Percentiles rank a stretch among this genome's conserved stretches.
phyloP scores from a whole-genome alignment of 352 stramenopile genomes.

The Phytophthora crassamura region DNA sequence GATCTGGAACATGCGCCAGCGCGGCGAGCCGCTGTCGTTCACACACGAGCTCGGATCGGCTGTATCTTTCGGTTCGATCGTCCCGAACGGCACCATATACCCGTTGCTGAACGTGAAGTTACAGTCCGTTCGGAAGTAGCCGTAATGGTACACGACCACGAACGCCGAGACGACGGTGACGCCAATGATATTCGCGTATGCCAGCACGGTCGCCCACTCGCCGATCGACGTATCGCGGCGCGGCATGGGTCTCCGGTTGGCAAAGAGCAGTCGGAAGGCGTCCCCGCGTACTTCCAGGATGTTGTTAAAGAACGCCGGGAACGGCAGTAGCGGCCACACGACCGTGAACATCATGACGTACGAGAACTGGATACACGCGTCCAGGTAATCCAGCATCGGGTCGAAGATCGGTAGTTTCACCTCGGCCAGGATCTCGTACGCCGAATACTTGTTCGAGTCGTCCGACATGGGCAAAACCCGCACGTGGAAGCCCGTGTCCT shows the following conservation, averaged over 20 bases:
- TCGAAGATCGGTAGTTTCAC: constrained; percentile 86
- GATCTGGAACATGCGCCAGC: constrained; percentile 84
- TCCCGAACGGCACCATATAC: constrained; percentile 81
- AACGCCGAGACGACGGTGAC: constrained; percentile 85
- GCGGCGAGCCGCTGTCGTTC: constrained; percentile 44
- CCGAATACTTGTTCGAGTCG: constrained; percentile 87
- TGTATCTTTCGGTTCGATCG: constrained; percentile 45
- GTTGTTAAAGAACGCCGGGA: constrained; percentile 89
- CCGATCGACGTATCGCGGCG: constrained; percentile 84
- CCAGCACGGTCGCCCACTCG: constrained; percentile 85
- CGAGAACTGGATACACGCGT: constrained; percentile 90
- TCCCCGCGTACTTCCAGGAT: constrained; percentile 88
- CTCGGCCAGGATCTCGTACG: constrained; percentile 87
- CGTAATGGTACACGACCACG: constrained; percentile 86
- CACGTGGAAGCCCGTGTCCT: constrained; percentile 73
- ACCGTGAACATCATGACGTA: constrained; percentile 93
- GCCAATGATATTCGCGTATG: constrained; percentile 88
- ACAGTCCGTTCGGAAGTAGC: constrained; percentile 77
- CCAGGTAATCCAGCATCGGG: constrained; percentile 87
- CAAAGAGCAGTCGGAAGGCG: constrained; percentile 84
- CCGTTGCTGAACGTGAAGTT: constrained; percentile 78
- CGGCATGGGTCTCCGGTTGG: constrained; percentile 80
- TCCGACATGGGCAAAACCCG: constrained; percentile 75
- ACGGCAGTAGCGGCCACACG: constrained; percentile 87
- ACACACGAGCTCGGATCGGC: constrained; percentile 47